phyloP scores from a whole-genome alignment of 2,329 filamentous ascomycete species.

The Monilinia aucupariae region DNA sequence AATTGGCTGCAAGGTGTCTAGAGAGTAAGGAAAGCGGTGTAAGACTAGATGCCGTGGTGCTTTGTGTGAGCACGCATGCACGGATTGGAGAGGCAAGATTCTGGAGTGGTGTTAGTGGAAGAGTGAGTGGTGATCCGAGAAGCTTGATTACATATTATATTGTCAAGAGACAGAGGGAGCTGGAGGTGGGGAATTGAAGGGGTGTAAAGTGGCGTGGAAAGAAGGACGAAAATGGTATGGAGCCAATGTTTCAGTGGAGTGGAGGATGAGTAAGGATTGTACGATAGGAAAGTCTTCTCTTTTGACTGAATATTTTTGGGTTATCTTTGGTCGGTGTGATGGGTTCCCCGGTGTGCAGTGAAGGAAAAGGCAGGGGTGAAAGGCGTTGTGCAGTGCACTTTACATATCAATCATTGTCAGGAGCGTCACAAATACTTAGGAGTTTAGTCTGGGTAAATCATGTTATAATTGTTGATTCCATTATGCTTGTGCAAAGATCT shows the following conservation, averaged over 20 bases:
- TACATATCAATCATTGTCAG: neutral
- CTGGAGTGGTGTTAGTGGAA: constrained; percentile 58
- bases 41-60: constrained; percentile 69
- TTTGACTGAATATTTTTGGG: constrained; percentile 7
- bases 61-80: constrained; percentile 68
- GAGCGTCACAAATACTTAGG: neutral
- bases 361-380: neutral
- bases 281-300: neutral
- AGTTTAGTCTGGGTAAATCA: neutral
- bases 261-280: neutral
- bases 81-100: constrained; percentile 56
- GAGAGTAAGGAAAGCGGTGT: constrained; percentile 58
- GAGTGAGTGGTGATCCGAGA: constrained; percentile 65
- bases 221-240: neutral
- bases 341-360: constrained; percentile 6
- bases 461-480: constrained; percentile 2
- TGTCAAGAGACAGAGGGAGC: constrained; percentile 61
- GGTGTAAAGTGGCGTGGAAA: neutral
- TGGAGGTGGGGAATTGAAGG: constrained; percentile 17
- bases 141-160: constrained; percentile 78
- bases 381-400: constrained; percentile 3
- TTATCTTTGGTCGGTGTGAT: constrained; percentile 8
- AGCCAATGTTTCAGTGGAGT: constrained; percentile 13
- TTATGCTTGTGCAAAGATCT: neutral
- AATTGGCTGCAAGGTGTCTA: constrained; percentile 51